phyloP scores from a whole-genome alignment of 202 grass and related monocot genomes.

The Bolboschoenoplectus hybrid region DNA sequence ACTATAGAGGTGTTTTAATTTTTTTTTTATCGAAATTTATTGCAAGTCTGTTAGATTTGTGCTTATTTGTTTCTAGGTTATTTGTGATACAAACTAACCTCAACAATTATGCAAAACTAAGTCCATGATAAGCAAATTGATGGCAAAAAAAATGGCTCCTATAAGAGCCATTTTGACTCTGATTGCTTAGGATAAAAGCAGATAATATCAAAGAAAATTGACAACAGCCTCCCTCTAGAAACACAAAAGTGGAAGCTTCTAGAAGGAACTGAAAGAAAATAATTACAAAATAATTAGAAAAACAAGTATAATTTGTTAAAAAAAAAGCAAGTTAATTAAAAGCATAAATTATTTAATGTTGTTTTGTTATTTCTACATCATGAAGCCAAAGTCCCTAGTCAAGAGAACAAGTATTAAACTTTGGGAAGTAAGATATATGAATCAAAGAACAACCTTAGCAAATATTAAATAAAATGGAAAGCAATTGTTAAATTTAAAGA shows the following conservation, averaged over 20 bases:
- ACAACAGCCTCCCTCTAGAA: neutral
- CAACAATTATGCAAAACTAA: too few relatives aligned
- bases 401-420: neutral
- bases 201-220: neutral
- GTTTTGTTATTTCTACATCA: slow-evolving; percentile 3
- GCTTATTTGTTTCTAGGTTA: neutral
- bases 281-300: too few relatives aligned
- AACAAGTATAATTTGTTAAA: neutral
- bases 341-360: neutral
- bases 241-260: neutral
- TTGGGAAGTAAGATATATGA: neutral
- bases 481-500: slow-evolving; percentile 22
- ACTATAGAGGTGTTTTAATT: neutral
- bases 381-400: neutral
- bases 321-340: neutral
- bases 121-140: too few relatives aligned
- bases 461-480: neutral
- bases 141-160: neutral
- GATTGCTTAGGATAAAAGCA: neutral
- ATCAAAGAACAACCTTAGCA: neutral
- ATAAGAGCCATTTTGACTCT: neutral
- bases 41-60: neutral
- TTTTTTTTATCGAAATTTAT: neutral
- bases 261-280: neutral
- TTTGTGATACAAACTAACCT: too few relatives aligned